A percentile compares a stretch with the other conserved stretches of the same genome.
phyloP scores from a whole-genome alignment of 2,329 filamentous ascomycete genomes.

The Sphaerulina musiva region DNA sequence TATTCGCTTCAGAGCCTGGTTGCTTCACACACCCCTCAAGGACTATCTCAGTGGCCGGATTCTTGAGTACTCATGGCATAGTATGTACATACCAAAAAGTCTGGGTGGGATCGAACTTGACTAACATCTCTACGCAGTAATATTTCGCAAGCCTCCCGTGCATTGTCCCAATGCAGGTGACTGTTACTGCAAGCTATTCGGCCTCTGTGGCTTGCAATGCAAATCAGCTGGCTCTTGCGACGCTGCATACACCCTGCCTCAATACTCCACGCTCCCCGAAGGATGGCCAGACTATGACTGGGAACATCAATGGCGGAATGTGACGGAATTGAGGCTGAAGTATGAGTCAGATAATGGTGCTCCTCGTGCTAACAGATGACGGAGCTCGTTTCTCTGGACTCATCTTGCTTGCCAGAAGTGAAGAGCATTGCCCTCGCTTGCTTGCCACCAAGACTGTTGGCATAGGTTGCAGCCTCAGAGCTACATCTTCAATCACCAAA shows the following conservation, averaged over 20 bases:
- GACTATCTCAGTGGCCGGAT: conserved; percentile 50
- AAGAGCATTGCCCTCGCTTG: no score
- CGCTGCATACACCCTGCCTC: conserved; percentile 4
- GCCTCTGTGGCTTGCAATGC: conserved; percentile 6
- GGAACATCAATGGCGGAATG: conserved; percentile 9
- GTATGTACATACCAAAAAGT: conserved; percentile 33
- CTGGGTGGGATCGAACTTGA: no score
- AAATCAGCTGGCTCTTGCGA: conserved; percentile 1
- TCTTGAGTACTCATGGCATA: conserved; percentile 54
- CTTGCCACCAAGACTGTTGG: no score
- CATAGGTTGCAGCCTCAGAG: no score
- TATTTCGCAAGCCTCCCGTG: conserved; percentile 8
- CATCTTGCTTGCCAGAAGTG: no score
- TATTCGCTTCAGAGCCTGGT: conserved; percentile 44
- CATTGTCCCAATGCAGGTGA: conserved; percentile 5
- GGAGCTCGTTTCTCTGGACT: no score
- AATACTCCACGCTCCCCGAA: conserved; percentile 3
- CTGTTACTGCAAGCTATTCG: conserved; percentile 13
- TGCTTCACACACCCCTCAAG: conserved; percentile 41
- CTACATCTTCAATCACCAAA: no score
- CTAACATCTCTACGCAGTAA: conserved; percentile 1
- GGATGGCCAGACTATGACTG: conserved; percentile 14
- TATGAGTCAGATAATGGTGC: background rate
- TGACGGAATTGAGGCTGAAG: conserved; percentile 3
- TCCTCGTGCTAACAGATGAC: no score